Evolutionary conservation across 1,284 basidiomycete genomes (phyloP), one percentile per base, ranked within the genome.

Genomic region (Cryptococcus floricola): DNA sequence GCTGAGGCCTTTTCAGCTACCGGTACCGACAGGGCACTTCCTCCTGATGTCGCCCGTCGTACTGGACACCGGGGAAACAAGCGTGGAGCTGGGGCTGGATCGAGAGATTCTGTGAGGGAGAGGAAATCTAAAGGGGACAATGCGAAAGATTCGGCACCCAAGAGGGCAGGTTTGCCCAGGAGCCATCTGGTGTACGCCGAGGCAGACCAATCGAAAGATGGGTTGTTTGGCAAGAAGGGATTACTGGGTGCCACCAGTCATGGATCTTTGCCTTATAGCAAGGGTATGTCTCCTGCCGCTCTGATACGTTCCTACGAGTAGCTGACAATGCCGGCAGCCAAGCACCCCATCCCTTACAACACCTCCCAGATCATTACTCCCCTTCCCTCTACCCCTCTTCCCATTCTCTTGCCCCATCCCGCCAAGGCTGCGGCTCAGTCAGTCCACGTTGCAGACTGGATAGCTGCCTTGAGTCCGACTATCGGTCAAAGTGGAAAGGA

Each of bases 151-250:
- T n/a, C 50, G 5, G 49, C 53, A 37, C 48, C 55, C 38, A 54
- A 53, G 43, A 55, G 53, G 38, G 56, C 45, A 9, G 48, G 50
- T 53, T 23, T 52, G 43, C 53, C 53, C 28, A 54, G 39, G 44
- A 31, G 56, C 43, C 52, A 57, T 38, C 39, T 61, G 28, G 50
- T 56, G 2, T 48, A 55, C 3, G 56, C 55, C 28, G 44, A 27
- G 6, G 44, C 52, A 23, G 59, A 61, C 42, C 59, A 61, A 34
- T 55, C 53, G 5, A n/a, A 52, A 43, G 39, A 53, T 16, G 60
- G 54, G n/a, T 39, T 61, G 43, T 62, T 62, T 34, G 60, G 60
- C 10, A 59, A 49, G 43, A 44, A 48, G 23, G 28, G 45, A 37
- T 39, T 62, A 19, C 10, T 62, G 8, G 28, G 19, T 14, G n/a